Base-by-base conservation (phyloP, 164 flowering plant genomes). In the Cinnamomum micranthum region DNA sequence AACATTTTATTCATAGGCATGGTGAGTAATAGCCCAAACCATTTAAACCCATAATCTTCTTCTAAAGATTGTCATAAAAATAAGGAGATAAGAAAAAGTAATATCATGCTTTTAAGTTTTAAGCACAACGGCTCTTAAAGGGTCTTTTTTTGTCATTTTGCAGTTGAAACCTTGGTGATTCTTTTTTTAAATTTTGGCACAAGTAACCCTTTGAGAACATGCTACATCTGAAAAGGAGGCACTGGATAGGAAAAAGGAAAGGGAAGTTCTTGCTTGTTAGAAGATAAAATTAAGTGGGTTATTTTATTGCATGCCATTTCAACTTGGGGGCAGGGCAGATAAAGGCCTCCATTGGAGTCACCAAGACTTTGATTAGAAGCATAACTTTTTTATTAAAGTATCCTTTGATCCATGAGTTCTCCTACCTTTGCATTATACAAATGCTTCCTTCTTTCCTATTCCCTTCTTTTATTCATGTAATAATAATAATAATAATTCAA, bases 291-390 rank as follows among this genome's bases (percentile, higher is more conserved):
- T 77, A 69, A 72, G 67, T 41, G 47, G 11, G 47, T 41, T 69
- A 71, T 81, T 65, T 74, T 19, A 60, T 20, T 78, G 75, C 71
- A 25, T 51, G 71, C 69, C 65, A 76, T 74, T 71, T 69, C 70
- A 68, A 71, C 72, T 74, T 74, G 76, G 78, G 31, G 47, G 2
- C 14, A 60, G 31, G 47, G 10, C 14, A 65, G 71, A 69, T 58
- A 75, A 69, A 81, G 58, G 76, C 69, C 75, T 50, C 69, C 71
- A 2, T 50, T 65, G 31, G 68, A 68, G 74, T 41, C 47, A 41
- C 10, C 47, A 25, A 80, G 76, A 66, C 85, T 81, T 81, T 77
- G 79, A 81, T 77, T 69, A 74, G 74, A 83, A 79, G 83, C 79
- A 77, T 77, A 25, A 74, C 82, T 80, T 81, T 83, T 80, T 76